A percentile compares a stretch with the other conserved stretches of the same genome.
Conservation (phyloP, 208 protist genomes). For the Endotrypanum monterogeii region DNA sequence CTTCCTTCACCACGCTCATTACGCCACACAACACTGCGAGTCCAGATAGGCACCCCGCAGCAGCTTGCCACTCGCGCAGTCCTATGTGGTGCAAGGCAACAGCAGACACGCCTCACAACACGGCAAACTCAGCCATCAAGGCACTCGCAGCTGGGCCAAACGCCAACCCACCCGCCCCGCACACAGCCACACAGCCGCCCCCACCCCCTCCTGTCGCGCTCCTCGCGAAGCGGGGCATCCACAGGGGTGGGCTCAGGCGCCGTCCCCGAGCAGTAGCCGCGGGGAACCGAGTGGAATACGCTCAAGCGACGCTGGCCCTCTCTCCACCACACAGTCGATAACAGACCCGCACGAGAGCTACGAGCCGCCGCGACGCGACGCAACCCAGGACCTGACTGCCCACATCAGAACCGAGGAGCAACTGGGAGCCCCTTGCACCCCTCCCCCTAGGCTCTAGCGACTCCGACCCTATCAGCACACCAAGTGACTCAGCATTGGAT, state of each 20-base stretch:
- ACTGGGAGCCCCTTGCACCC: background rate
- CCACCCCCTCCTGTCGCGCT: background rate
- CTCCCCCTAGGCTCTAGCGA: background rate
- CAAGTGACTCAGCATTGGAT: background rate
- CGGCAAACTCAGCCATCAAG: background rate
- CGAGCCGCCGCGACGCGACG: background rate
- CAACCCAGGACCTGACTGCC: background rate
- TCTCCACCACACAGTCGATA: background rate
- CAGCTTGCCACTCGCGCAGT: background rate
- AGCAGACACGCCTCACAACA: background rate
- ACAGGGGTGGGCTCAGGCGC: background rate
- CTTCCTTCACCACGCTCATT: background rate
- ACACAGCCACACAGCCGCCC: background rate
- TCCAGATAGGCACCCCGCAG: background rate
- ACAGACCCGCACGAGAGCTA: background rate
- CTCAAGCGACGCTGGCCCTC: background rate
- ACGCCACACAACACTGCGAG: background rate
- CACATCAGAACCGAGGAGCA: background rate
- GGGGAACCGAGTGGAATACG: background rate
- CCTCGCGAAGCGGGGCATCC: too few relatives aligned
- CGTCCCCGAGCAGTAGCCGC: background rate
- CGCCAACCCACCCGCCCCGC: background rate
- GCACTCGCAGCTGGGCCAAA: background rate
- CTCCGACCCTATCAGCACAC: background rate
- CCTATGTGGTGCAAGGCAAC: background rate